Base-by-base conservation (phyloP, 345 rosid species). In the Stellera chamaejasme region DNA sequence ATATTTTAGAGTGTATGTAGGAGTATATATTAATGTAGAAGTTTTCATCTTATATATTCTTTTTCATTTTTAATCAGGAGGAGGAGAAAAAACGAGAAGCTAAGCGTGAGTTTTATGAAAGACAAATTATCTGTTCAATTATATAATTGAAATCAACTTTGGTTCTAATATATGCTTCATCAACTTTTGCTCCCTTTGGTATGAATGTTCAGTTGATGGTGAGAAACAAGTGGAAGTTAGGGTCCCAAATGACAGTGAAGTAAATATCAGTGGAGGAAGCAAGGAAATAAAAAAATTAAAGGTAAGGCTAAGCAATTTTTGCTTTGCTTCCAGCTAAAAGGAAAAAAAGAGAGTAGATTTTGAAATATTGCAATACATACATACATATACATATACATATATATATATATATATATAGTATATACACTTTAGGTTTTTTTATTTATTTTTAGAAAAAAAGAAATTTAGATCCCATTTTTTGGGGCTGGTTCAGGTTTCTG, bases 401-500 rank as follows among this genome's bases (percentile, higher is more conserved):
- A n/a, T n/a, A n/a, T n/a, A n/a, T n/a, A n/a, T n/a, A n/a, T n/a
- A n/a, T n/a, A n/a, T n/a, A n/a, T n/a, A n/a, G n/a, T 19, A 19
- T 19, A 19, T 19, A 19, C 23, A 19, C 4, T 10, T 10, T 50
- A 2, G 10, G 10, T 11, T 50, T 10, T 10, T 2, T 19, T 3
- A n/a, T 19, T 50, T 3, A 25, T 12, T 19, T 52, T 27, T 6
- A 12, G 3, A n/a, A n/a, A n/a, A n/a, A n/a, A n/a, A 19, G 23
- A 19, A 19, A 19, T 19, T n/a, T 13, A 2, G 4, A 19, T 0
- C 15, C 23, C 0, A 48, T 13, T 10, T 50, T 25, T 23, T 10
- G 27, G 10, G 27, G 36, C 14, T 26, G 16, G 54, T 13, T 13
- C 65, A 80, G 85, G 79, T 77, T 27, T 54, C 80, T 28, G 10